Percentiles rank a stretch among this genome's conserved stretches.
phyloP scores from a whole-genome alignment of 2,329 filamentous ascomycete genomes.

The Fusarium sp. region DNA sequence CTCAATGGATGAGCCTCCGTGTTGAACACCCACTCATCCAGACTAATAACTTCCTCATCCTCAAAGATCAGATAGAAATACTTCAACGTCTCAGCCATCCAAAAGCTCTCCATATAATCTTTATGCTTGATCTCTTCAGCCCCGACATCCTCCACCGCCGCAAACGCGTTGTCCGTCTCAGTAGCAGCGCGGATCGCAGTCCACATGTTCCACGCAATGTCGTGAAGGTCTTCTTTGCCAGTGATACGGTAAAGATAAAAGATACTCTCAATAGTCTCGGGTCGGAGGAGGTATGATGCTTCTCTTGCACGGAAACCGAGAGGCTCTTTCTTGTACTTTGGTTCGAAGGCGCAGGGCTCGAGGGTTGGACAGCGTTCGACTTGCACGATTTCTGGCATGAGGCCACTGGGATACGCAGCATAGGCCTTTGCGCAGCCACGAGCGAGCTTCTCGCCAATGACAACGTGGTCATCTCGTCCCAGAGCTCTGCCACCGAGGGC shows the following conservation, averaged over 20 bases:
- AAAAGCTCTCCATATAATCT: conserved; percentile 77
- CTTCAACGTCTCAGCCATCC: conserved; percentile 79
- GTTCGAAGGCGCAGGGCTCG: conserved; percentile 39
- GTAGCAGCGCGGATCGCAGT: conserved; percentile 68
- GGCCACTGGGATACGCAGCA: conserved; percentile 63
- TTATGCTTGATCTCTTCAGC: conserved; percentile 57
- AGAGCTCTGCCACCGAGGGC: conserved; percentile 70
- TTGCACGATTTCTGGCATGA: conserved; percentile 70
- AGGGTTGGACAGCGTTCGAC: conserved; percentile 53
- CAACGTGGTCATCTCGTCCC: conserved; percentile 60
- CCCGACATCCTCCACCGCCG: conserved; percentile 72
- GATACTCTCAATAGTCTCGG: conserved; percentile 79
- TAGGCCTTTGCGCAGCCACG: conserved; percentile 74
- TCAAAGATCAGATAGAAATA: conserved; percentile 80
- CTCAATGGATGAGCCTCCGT: conserved; percentile 63
- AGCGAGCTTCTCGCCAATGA: conserved; percentile 66
- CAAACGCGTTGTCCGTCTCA: conserved; percentile 68
- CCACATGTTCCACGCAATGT: conserved; percentile 81
- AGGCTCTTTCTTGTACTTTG: conserved; percentile 8
- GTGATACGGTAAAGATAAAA: conserved; percentile 82
- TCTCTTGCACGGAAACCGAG: conserved; percentile 36
- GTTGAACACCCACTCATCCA: conserved; percentile 76
- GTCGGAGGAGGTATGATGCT: conserved; percentile 30
- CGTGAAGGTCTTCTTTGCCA: conserved; percentile 71
- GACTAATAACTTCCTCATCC: conserved; percentile 68